These are phyloP conservation scores for Aspergillus vadensis DNA, from an alignment of 2,329 filamentous ascomycete species.

Conservation along the genomic window DNA sequence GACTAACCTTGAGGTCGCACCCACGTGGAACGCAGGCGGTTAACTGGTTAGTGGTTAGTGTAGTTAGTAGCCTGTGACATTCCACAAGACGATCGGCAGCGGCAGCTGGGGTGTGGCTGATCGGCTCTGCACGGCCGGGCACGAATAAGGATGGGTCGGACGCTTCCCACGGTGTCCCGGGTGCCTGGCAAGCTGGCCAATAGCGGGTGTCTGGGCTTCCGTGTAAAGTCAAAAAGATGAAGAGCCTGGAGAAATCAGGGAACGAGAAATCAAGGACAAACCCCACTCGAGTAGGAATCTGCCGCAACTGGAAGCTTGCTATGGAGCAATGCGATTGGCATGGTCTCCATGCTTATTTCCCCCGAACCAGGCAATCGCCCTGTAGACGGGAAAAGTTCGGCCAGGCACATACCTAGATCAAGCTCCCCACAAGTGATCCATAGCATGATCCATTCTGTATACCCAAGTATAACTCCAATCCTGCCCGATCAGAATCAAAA, in stretches of 20 bases:
- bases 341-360: no score
- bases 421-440: neutral
- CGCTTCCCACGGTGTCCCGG: neutral
- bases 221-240: neutral
- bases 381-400: neutral
- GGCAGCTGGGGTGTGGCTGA: neutral
- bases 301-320: no score
- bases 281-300: no score
- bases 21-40: neutral
- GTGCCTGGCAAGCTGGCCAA: neutral
- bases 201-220: neutral
- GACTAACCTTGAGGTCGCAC: neutral
- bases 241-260: neutral
- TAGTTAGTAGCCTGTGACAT: neutral
- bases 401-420: neutral
- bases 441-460: neutral
- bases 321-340: no score
- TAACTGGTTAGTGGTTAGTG: neutral
- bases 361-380: neutral
- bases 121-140: slow-evolving; percentile 4
- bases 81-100: neutral
- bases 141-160: neutral
- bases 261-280: no score
- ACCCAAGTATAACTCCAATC: neutral
- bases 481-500: neutral